Percentiles rank a stretch among this genome's conserved stretches.
These are phyloP conservation scores for Hyphopichia khmerensis DNA, from an alignment of 1,139 yeast genomes.

Conservation along the genomic window DNA sequence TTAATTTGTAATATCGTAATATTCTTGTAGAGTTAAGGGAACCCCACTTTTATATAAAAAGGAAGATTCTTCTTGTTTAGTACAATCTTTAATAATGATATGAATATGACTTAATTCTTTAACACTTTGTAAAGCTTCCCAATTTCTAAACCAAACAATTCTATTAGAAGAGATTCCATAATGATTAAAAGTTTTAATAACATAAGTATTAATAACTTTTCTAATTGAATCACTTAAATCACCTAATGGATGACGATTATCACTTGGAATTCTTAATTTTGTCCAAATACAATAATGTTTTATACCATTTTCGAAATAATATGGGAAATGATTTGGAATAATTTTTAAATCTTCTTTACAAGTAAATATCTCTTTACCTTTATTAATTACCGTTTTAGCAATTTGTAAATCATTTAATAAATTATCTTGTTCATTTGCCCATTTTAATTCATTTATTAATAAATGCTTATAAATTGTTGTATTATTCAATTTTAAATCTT, in stretches of 20 bases:
- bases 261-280: conserved; percentile 32
- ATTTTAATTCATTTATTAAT: conserved; percentile 33
- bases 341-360: conserved; percentile 25
- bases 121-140: conserved; percentile 61
- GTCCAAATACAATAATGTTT: conserved; percentile 47
- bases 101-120: conserved; percentile 59
- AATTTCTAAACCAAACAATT: conserved; percentile 61
- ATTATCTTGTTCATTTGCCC: conserved; percentile 24
- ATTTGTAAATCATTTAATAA: conserved; percentile 10
- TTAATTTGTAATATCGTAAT: conserved; percentile 4
- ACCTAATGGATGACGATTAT: conserved; percentile 35
- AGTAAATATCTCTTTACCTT: conserved; percentile 15
- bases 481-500: conserved; percentile 21
- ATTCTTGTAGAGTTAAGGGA: conserved; percentile 19
- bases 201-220: conserved; percentile 35
- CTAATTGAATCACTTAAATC: conserved; percentile 44
- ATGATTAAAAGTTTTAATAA: conserved; percentile 45
- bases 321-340: conserved; percentile 44
- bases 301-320: conserved; percentile 36
- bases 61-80: conserved; percentile 16
- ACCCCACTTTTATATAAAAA: conserved; percentile 21
- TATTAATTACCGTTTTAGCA: conserved; percentile 8
- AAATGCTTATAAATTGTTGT: conserved; percentile 37
- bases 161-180: conserved; percentile 35
- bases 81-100: conserved; percentile 44